Evolutionary conservation across 2,329 filamentous ascomycete species (phyloP), one percentile per base, ranked within the genome.

Genomic region (Colletotrichum musae): DNA sequence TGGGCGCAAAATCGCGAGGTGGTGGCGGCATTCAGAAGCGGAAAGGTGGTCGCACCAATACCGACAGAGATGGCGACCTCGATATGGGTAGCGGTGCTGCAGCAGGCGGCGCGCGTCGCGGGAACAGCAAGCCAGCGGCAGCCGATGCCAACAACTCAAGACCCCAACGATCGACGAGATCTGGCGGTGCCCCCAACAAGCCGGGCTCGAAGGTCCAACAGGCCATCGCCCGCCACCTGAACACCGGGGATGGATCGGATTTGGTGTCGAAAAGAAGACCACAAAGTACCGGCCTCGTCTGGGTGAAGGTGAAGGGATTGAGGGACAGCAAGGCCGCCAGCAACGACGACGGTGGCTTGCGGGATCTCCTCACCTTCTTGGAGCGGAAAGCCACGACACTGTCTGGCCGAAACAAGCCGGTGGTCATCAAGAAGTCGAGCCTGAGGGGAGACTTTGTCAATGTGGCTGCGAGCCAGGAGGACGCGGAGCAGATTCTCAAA

Each of bases 341-440:
- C 32, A 93, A 94, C 72, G 77, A 86, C 36, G 92, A 92, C 64
- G 91, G 92, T 57, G 92, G 92, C 21, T 77, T 92, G 28, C 85
- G 86, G 69, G 87, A 89, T 68, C 83, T 94, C 36, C 79, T 94
- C 61, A 83, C 84, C 58, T 94, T 94, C 77, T 81, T 94, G 71
- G 91, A 94, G 80, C 89, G 90, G 75, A 94, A 94, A 79, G 87
- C 92, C 54, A 85, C 86, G 64, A 81, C 85, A 72, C 83, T 89
- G 10, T 60, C 69, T 32, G 48, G 52, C 18, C 66, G 59, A 77
- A 76, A 82, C 75, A 84, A 87, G 75, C 83, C 84, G 73, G 84
- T 93, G 74, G 89, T 86, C 77, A 90, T 95, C 72, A 90, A 89
- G 83, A 93, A 94, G 92, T 92, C 91, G 84, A 88, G 88, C 75